Percentiles rank a stretch among this genome's conserved stretches.
phyloP scores from a whole-genome alignment of 1,139 yeast species.

The Pichia sp. region DNA sequence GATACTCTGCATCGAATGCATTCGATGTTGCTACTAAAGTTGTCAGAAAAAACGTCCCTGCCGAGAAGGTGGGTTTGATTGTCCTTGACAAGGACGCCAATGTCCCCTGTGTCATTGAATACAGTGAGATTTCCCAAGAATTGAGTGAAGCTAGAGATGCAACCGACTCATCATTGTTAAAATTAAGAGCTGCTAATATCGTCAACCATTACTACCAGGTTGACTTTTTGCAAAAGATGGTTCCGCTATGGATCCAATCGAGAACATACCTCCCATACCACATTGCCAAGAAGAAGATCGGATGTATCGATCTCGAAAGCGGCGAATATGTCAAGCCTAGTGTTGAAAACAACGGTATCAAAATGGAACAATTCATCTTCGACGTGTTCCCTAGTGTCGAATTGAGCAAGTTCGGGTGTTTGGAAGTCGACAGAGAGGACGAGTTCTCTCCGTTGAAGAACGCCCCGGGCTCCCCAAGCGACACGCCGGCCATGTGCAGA shows the following conservation, averaged over 20 bases:
- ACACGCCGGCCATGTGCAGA: conserved; percentile 83
- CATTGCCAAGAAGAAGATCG: conserved; percentile 87
- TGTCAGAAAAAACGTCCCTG: conserved; percentile 87
- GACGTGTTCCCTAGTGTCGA: conserved; percentile 88
- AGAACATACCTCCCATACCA: conserved; percentile 81
- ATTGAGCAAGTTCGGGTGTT: conserved; percentile 77
- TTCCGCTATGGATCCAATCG: conserved; percentile 70
- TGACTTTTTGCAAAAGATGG: conserved; percentile 54
- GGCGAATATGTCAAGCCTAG: conserved; percentile 57
- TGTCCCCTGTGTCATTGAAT: conserved; percentile 91
- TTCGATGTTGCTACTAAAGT: conserved; percentile 90
- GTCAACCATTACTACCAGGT: conserved; percentile 96
- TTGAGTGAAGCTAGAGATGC: conserved; percentile 60
- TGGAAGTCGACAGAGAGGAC: conserved; percentile 81
- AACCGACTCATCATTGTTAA: conserved; percentile 51
- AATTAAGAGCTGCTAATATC: conserved; percentile 92
- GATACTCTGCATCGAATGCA: conserved; percentile 67
- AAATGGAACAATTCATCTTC: conserved; percentile 95
- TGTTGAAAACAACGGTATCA: conserved; percentile 79
- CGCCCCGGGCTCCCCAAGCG: conserved; percentile 77
- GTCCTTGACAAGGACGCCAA: conserved; percentile 61
- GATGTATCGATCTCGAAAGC: conserved; percentile 41
- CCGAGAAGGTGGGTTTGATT: conserved; percentile 89
- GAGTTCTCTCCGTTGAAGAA: conserved; percentile 97
- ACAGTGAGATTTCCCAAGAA: conserved; percentile 81